Conservation (phyloP, 192 early-diverging fungal species). For the Podila epigama region DNA sequence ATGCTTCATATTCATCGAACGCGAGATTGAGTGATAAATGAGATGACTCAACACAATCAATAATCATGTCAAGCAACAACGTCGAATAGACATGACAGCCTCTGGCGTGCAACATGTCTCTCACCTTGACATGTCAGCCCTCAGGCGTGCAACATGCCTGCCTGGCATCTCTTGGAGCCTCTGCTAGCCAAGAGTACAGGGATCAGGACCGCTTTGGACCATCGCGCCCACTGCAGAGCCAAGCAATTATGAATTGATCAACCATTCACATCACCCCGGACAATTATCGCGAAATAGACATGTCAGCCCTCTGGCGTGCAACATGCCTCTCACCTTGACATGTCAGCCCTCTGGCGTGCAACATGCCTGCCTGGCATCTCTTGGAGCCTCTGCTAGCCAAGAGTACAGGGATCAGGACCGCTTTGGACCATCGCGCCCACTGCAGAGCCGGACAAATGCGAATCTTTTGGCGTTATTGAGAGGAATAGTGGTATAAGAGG, state of each 20-base stretch:
- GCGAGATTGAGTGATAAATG: background rate
- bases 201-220: slow-evolving; percentile 20
- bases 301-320: slow-evolving; percentile 27
- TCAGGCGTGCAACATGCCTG: slow-evolving; percentile 31
- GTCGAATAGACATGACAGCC: slow-evolving; percentile 19
- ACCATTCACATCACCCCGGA: too few relatives aligned
- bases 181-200: slow-evolving; percentile 38
- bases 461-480: too few relatives aligned
- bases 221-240: slow-evolving; percentile 13
- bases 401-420: slow-evolving; percentile 29
- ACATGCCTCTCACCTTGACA: slow-evolving; percentile 18
- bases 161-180: slow-evolving; percentile 24
- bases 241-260: too few relatives aligned
- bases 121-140: slow-evolving; percentile 24
- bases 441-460: too few relatives aligned
- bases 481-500: too few relatives aligned
- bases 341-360: slow-evolving; percentile 27
- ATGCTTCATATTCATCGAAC: too few relatives aligned
- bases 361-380: slow-evolving; percentile 35
- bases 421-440: slow-evolving; percentile 18
- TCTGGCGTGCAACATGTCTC: slow-evolving; percentile 21
- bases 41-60: slow-evolving; percentile 4
- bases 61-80: too few relatives aligned
- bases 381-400: slow-evolving; percentile 25
- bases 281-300: slow-evolving; percentile 11